A percentile compares a stretch with the other conserved stretches of the same genome.
These are phyloP conservation scores for Talaromyces marneffei DNA, from an alignment of 2,329 filamentous ascomycete genomes.

Conservation along the genomic window DNA sequence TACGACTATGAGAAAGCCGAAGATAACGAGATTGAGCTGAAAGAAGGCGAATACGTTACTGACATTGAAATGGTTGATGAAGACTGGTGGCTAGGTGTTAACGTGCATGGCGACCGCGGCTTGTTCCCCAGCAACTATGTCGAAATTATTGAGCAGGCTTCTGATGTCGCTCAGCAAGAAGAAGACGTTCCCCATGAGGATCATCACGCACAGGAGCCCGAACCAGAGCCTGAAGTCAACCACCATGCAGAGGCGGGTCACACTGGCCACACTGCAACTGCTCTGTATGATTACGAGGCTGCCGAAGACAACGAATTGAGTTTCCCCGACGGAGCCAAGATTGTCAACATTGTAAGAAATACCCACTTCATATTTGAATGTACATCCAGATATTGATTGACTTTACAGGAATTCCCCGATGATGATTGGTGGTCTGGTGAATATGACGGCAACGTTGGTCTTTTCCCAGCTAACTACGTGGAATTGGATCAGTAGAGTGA, in stretches of 20 bases:
- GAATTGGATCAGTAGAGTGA: constrained; percentile 31
- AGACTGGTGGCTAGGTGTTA: constrained; percentile 98
- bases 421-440: constrained; percentile 98
- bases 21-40: constrained; percentile 89
- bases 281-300: constrained; percentile 92
- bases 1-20: constrained; percentile 98
- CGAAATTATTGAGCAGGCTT: constrained; percentile 62
- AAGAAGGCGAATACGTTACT: constrained; percentile 79
- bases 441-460: constrained; percentile 69
- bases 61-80: constrained; percentile 97
- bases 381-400: background rate
- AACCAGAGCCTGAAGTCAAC: constrained; percentile 21
- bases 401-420: constrained; percentile 76
- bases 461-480: constrained; percentile 63
- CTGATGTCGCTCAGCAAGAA: constrained; percentile 28
- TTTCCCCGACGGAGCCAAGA: constrained; percentile 82
- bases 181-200: background rate
- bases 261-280: constrained; percentile 65
- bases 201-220: constrained; percentile 16
- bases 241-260: constrained; percentile 18
- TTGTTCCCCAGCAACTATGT: constrained; percentile 98
- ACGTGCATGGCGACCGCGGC: constrained; percentile 73
- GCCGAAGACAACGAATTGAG: constrained; percentile 83
- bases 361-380: background rate
- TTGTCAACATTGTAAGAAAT: constrained; percentile 66